Conservation (phyloP, 108 stramenopile genomes). For the Fistulifera pelliculosa region DNA sequence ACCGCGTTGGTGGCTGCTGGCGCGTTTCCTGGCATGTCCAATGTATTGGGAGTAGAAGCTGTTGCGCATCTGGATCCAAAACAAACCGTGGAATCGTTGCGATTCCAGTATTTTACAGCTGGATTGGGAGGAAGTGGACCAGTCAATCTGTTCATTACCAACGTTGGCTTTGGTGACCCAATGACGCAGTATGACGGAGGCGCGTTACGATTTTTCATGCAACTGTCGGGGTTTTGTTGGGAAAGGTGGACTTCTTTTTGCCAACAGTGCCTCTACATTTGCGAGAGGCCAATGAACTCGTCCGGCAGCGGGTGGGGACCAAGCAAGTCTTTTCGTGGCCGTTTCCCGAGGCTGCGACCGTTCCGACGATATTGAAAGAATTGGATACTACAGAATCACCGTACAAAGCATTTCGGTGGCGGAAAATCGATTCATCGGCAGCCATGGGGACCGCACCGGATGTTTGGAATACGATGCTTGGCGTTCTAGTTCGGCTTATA, state of each 20-base stretch:
- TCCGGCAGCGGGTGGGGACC: conserved; percentile 29
- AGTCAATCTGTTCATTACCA: conserved; percentile 57
- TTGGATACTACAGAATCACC: conserved; percentile 13
- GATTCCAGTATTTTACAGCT: conserved; percentile 57
- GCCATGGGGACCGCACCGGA: conserved; percentile 61
- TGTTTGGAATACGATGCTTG: conserved; percentile 53
- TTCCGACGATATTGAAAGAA: conserved; percentile 21
- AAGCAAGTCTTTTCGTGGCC: conserved; percentile 56
- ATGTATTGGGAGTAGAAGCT: conserved; percentile 49
- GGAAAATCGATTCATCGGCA: conserved; percentile 20
- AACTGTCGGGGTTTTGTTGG: conserved; percentile 39
- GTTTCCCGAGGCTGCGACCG: conserved; percentile 63
- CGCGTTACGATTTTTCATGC: conserved; percentile 15
- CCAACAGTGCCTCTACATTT: background rate
- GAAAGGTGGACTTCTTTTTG: conserved; percentile 40
- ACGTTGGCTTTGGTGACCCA: conserved; percentile 52
- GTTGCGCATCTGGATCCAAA: conserved; percentile 4
- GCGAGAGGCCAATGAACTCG: conserved; percentile 11
- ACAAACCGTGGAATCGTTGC: conserved; percentile 25
- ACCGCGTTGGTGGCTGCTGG: conserved; percentile 41
- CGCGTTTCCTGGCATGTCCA: conserved; percentile 59
- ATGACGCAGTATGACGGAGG: conserved; percentile 40
- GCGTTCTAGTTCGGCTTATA: conserved; percentile 33
- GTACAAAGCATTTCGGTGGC: too few relatives aligned
- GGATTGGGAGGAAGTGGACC: conserved; percentile 48